Percentiles rank a stretch among this genome's conserved stretches.
Evolutionary conservation across 768 basidiomycete genomes (phyloP).

Genomic region (Psilocybe cyanescens): DNA sequence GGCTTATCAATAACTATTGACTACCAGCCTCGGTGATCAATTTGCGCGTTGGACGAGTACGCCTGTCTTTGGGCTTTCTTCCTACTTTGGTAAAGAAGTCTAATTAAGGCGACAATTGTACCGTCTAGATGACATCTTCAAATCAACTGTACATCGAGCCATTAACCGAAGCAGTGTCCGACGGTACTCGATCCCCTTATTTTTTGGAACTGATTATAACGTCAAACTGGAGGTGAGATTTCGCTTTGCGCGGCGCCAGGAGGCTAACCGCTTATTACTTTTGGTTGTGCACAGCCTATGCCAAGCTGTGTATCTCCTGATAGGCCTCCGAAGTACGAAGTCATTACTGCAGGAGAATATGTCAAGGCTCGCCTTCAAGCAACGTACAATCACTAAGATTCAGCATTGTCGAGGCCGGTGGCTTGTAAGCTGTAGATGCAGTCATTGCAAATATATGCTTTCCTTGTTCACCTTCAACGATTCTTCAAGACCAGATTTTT

Average conservation of each 20-base stretch:
- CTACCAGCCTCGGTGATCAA: slow-evolving; percentile 76
- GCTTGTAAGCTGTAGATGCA: no score
- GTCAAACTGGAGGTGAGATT: slow-evolving; percentile 71
- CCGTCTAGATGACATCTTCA: slow-evolving; percentile 82
- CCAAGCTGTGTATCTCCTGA: slow-evolving; percentile 50
- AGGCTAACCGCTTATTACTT: background rate
- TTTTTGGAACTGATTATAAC: slow-evolving; percentile 90
- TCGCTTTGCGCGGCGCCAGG: background rate
- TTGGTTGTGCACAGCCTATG: slow-evolving; percentile 43
- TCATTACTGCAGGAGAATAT: slow-evolving; percentile 82
- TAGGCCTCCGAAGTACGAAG: slow-evolving; percentile 62
- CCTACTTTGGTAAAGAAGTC: background rate
- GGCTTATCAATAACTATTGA: background rate
- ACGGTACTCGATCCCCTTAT: slow-evolving; percentile 87
- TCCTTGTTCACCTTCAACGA: no score
- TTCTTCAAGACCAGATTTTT: no score
- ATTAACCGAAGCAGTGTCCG: slow-evolving; percentile 71
- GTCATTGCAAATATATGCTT: no score
- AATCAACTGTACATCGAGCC: slow-evolving; percentile 87
- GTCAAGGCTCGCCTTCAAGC: slow-evolving; percentile 74
- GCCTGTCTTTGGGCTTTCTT: slow-evolving; percentile 20
- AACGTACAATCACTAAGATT: slow-evolving; percentile 52
- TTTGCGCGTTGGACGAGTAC: slow-evolving; percentile 89
- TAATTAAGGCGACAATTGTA: background rate
- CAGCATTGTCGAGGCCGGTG: no score